Evolutionary conservation across 208 protist genomes (phyloP).

Genomic region (Acanthamoeba divionensis): DNA sequence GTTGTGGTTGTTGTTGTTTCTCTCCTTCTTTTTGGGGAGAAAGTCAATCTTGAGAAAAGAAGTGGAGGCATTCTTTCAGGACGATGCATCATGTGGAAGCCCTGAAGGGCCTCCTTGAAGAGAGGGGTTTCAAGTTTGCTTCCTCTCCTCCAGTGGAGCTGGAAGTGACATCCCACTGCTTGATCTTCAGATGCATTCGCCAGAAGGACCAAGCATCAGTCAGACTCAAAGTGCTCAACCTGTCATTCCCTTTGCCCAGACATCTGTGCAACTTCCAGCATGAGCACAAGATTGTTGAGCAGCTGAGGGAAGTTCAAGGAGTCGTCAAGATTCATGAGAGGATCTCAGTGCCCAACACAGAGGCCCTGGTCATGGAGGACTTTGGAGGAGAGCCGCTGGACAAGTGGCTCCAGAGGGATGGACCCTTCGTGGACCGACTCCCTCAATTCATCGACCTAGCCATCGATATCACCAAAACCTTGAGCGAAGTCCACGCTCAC

Average conservation of each 20-base stretch:
- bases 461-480: neutral
- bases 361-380: slow-evolving; percentile 23
- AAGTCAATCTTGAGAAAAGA: no score
- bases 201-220: neutral
- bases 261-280: slow-evolving; percentile 29
- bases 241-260: slow-evolving; percentile 15
- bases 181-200: no score
- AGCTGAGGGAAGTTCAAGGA: neutral
- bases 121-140: no score
- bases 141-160: no score
- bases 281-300: neutral
- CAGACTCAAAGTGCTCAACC: neutral
- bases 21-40: no score
- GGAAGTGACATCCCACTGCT: no score
- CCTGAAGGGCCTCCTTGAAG: no score
- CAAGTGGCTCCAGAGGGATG: slow-evolving; percentile 34
- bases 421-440: neutral
- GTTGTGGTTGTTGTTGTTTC: no score
- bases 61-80: no score
- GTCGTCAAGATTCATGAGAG: neutral
- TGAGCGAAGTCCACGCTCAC: slow-evolving; percentile 16
- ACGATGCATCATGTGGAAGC: no score
- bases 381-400: neutral
- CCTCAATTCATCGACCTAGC: neutral
- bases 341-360: neutral